Evolutionary conservation across 129 eudicot species (phyloP), one percentile per base, ranked within the genome.

Genomic region (Flaveria robusta): DNA sequence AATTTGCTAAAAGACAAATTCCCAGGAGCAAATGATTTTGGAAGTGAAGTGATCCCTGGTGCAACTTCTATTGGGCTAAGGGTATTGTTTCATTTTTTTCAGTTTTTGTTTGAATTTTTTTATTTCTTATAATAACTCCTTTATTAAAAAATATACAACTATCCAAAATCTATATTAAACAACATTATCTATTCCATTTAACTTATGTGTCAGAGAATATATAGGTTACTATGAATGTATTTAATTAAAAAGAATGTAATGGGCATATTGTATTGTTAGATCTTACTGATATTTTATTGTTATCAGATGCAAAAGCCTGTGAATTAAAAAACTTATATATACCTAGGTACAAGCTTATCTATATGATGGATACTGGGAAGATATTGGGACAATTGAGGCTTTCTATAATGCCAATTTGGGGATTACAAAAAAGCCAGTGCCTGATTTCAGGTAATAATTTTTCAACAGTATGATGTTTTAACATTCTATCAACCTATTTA

Each of bases 1-100:
- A 77, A 84, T 82, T 81, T 93, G 85, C 92, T 93, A 18, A 77
- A 88, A 24, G 91, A 93, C 41, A 68, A 87, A 66, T 94, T 91
- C 81, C 99, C 96, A 1, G 92, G 88, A 39, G 97, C 98, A 60
- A 93, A 93, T 82, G 97, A 93, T 84, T 93, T 93, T 80, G 98
- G 98, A 82, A 93, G 98, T 82, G 98, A 93, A 90, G 97, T 90
- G 79, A 93, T 93, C 76, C 98, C 98, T 58, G 92, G 97, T 41
- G 98, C 98, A 78, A 93, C 97, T 46, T 80, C 98, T 70, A 74
- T 87, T 52, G 97, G 98, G 50, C 71, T 90, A 75, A 85, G 98
- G 81, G 98, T 90, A 90, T n/a, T 70, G 90, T 74, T 76, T 51
- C 43, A 58, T 20, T 69, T 46, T 23, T 66, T 26, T 71, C 8